Evolutionary conservation across 306 rosid genomes (phyloP), one percentile per base, ranked within the genome.

Genomic region (Castanea sativa): DNA sequence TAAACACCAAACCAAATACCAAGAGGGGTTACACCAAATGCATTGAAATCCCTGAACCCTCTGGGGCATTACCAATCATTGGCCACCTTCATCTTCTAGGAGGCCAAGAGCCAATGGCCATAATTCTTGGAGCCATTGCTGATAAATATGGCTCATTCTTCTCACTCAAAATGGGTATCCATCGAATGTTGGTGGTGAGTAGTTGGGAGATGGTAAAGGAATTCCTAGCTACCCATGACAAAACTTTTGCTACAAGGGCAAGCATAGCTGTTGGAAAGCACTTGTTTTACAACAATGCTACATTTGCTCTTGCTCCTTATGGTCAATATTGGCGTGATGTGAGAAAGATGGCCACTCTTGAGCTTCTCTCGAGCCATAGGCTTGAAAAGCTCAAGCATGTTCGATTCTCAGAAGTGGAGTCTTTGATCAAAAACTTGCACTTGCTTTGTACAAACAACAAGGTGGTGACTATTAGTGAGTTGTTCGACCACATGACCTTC

Each of bases 401-500:
- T 0, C 77, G 90, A 43, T 84, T 70, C 77, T 41, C 59, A 0
- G 92, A 91, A 38, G 74, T 78, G 12, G 73, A 30, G 15, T 73
- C 81, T 13, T 83, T 91, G 76, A 10, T 32, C 4, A 45, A 45
- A 45, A 12, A 45, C 4, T 32, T 91, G 79, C 76, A 35, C 82
- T 65, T 57, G 13, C 79, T 67, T 3, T 38, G 23, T 19, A 53
- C 16, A 2, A 82, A 30, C 18, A 68, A 76, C 13, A 19, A 43
- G 25, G 13, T 29, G 5, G 88, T 87, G 41, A 78, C 81, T 30
- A 23, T 91, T 30, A 83, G 87, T 27, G 74, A 83, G 5, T 33
- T 78, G 41, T 11, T 91, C 19, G 93, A 88, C 72, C 81, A 86
- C 65, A 21, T 85, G 85, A 91, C 93, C 2, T 91, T 89, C 63